phyloP scores from a whole-genome alignment of 176 grass and related monocot species.

The Elymus sibiricus region DNA sequence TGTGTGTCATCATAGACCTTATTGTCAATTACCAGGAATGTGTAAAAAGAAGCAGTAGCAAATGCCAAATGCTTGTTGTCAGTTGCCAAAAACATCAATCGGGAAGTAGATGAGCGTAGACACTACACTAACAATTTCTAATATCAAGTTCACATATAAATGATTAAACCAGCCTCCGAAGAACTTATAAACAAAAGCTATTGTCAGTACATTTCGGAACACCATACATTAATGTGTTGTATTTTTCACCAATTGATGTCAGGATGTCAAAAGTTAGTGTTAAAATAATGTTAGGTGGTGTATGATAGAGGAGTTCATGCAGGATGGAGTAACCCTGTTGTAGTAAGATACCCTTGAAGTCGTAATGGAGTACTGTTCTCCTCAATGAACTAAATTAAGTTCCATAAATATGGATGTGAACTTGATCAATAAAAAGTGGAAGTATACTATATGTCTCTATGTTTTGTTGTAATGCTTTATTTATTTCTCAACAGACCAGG shows the following conservation, averaged over 20 bases:
- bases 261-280: not conserved
- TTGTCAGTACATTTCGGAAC: not conserved
- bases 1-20: not conserved
- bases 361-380: not conserved
- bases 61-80: not conserved
- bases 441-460: not conserved
- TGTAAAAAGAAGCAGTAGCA: not conserved
- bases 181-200: not conserved
- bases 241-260: not conserved
- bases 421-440: not conserved
- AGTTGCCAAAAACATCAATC: not conserved
- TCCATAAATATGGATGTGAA: not conserved
- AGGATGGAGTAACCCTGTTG: not conserved
- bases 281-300: not conserved
- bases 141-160: not conserved
- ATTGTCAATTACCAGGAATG: not conserved
- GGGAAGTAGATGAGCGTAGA: not conserved
- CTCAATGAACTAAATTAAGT: not conserved
- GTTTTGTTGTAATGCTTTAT: not conserved
- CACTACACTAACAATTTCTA: not conserved
- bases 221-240: not conserved
- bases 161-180: not conserved
- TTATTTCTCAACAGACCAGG: constrained; percentile 51
- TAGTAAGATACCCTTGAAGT: not conserved
- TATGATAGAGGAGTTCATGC: not conserved